Conservation (phyloP, 2,329 filamentous ascomycete genomes). For the Nectriaceae sp. region DNA sequence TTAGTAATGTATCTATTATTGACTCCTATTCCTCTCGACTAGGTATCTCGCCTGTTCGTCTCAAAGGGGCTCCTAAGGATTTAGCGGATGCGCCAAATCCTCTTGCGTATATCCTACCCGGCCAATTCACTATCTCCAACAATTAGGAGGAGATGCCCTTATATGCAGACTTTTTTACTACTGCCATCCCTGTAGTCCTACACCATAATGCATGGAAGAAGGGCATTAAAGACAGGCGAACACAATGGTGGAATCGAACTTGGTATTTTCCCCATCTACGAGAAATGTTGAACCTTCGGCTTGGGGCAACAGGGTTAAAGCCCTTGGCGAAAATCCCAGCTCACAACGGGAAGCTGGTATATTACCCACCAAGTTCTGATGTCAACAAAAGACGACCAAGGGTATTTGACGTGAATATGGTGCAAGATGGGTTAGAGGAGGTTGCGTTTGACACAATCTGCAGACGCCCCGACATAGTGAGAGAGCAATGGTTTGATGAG, state of each 20-base stretch:
- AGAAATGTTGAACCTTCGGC: neutral
- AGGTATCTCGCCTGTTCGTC: neutral
- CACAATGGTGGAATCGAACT: neutral
- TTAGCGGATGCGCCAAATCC: neutral
- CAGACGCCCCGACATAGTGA: neutral
- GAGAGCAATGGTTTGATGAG: slow-evolving; percentile 5
- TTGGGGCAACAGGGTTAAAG: neutral
- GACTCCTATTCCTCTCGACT: neutral
- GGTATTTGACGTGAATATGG: neutral
- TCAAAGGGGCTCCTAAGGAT: neutral
- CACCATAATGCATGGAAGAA: neutral
- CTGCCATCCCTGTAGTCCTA: neutral
- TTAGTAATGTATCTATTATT: neutral
- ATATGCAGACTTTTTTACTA: neutral
- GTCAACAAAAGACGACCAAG: neutral
- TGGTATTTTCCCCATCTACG: neutral
- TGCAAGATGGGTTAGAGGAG: neutral
- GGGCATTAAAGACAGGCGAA: neutral
- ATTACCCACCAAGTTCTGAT: neutral
- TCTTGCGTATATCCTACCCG: neutral
- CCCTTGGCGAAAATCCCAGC: neutral
- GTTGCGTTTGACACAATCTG: slow-evolving; percentile 1
- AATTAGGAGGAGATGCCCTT: neutral
- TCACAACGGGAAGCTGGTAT: neutral
- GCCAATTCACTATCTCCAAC: neutral